phyloP scores from a whole-genome alignment of 306 rosid genomes.

The Cicer yamashitae region DNA sequence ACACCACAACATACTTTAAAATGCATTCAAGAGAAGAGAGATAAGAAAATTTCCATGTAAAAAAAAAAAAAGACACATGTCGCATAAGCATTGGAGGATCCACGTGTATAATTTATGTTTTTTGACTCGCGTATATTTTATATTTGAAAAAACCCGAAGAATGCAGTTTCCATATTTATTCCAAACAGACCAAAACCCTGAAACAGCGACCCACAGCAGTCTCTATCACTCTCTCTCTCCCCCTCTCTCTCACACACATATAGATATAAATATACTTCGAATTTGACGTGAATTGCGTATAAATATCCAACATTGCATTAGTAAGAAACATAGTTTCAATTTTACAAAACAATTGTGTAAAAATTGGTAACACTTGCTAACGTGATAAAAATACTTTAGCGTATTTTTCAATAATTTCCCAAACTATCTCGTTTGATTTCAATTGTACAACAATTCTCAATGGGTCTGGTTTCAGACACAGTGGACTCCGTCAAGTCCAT shows the following conservation, averaged over 20 bases:
- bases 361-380: not conserved
- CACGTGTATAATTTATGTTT: constrained; percentile 29
- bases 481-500: constrained; percentile 64
- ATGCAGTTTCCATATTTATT: not conserved
- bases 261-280: not conserved
- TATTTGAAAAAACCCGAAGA: not conserved
- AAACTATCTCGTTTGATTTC: not conserved
- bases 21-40: too few relatives aligned
- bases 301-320: not conserved
- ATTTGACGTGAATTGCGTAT: not conserved
- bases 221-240: not conserved
- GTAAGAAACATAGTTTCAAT: not conserved
- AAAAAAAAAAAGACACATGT: constrained; percentile 25
- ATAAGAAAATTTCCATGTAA: too few relatives aligned
- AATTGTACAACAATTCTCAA: constrained; percentile 18
- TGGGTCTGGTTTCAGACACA: constrained; percentile 67
- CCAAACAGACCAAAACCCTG: not conserved
- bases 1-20: too few relatives aligned
- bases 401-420: too few relatives aligned
- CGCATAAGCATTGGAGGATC: constrained; percentile 8
- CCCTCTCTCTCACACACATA: not conserved
- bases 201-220: not conserved
- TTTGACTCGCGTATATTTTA: constrained; percentile 10
- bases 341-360: too few relatives aligned
- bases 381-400: too few relatives aligned